Conservation (phyloP, 345 rosid genomes). For the Alliaria petiolata region DNA sequence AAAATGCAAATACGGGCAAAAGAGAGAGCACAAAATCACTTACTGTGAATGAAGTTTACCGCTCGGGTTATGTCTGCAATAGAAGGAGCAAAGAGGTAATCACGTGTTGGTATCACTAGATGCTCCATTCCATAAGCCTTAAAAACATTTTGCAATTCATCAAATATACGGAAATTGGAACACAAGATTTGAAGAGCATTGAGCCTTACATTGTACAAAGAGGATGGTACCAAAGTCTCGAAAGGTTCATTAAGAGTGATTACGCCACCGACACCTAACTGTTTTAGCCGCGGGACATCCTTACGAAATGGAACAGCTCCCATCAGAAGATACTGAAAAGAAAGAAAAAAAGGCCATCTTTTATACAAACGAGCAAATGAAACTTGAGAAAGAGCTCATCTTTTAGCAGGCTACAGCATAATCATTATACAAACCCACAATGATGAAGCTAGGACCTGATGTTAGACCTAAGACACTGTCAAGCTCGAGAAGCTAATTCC, state of each 20-base stretch:
- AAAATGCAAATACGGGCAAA: background rate
- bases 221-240: conserved; percentile 75
- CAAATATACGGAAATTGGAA: background rate
- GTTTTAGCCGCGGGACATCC: conserved; percentile 70
- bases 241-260: conserved; percentile 79
- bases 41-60: conserved; percentile 71
- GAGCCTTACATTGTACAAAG: conserved; percentile 56
- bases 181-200: background rate
- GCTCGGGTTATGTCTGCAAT: conserved; percentile 54
- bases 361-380: background rate
- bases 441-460: background rate
- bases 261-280: conserved; percentile 75
- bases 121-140: conserved; percentile 86
- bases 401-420: background rate
- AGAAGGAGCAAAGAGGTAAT: conserved; percentile 84
- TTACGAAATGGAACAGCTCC: conserved; percentile 92
- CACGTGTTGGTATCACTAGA: conserved; percentile 86
- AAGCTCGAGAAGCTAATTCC: background rate
- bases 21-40: conserved; percentile 14
- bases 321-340: conserved; percentile 55
- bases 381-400: background rate
- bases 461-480: background rate
- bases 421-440: background rate
- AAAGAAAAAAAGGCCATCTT: background rate
- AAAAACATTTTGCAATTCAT: background rate